Evolutionary conservation across 805 yeast genomes (phyloP).

Genomic region (Cyberlindnera xylosilytica): DNA sequence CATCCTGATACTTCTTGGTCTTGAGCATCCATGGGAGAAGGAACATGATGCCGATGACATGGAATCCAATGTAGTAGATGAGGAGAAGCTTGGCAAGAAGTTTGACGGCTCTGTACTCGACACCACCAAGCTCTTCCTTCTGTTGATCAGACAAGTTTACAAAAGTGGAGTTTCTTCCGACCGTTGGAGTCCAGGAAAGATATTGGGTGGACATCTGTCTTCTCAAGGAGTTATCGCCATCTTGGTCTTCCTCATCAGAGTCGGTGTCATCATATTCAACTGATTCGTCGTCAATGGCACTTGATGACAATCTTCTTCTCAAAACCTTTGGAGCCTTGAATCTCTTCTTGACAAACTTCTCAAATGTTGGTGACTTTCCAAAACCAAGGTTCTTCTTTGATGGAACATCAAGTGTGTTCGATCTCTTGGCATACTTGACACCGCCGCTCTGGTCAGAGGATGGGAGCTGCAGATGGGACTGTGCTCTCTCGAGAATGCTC

Average conservation of each 20-base stretch:
- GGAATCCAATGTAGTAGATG: constrained; percentile 73
- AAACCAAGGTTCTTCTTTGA: constrained; percentile 23
- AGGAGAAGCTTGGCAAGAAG: constrained; percentile 63
- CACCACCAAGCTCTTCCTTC: constrained; percentile 95
- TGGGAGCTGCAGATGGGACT: constrained; percentile 34
- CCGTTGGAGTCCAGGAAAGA: constrained; percentile 85
- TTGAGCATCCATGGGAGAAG: constrained; percentile 60
- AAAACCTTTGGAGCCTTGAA: constrained; percentile 29
- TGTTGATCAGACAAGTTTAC: constrained; percentile 77
- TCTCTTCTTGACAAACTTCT: constrained; percentile 35
- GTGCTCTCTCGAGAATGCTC: constrained; percentile 27
- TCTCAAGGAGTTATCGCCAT: constrained; percentile 27
- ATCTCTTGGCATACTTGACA: constrained; percentile 38
- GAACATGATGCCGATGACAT: constrained; percentile 49
- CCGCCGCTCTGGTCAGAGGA: constrained; percentile 36
- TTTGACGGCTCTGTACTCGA: constrained; percentile 88
- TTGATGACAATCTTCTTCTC: constrained; percentile 27
- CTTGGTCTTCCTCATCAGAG: constrained; percentile 32
- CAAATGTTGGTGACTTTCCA: constrained; percentile 47
- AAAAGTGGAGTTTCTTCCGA: constrained; percentile 92
- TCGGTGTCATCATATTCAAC: constrained; percentile 9
- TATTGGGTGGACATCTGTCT: constrained; percentile 56
- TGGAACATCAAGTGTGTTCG: constrained; percentile 45
- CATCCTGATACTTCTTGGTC: constrained; percentile 38
- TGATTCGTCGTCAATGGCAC: constrained; percentile 24